Conservation (phyloP, 768 basidiomycete genomes). For the Mycena rebaudengoi region DNA sequence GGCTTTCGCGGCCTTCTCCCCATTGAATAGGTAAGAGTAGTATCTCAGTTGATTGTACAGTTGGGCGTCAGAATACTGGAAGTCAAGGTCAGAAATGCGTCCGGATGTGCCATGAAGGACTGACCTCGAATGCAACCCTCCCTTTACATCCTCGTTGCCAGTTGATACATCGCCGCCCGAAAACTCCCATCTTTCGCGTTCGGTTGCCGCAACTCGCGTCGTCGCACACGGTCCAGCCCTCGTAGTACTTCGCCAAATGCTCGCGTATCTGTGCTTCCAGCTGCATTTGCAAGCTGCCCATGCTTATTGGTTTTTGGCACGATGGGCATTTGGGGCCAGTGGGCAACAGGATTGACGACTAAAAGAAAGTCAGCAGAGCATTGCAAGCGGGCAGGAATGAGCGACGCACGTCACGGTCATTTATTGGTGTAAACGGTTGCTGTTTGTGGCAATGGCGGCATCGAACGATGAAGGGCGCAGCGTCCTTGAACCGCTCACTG, state of each 20-base stretch:
- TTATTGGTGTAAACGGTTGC: constrained; percentile 64
- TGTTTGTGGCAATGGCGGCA: constrained; percentile 79
- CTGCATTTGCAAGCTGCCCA: constrained; percentile 79
- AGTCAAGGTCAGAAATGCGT: not conserved
- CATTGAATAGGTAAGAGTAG: constrained; percentile 81
- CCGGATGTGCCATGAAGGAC: constrained; percentile 34
- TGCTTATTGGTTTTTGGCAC: constrained; percentile 63
- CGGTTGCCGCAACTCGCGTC: constrained; percentile 84
- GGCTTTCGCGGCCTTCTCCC: constrained; percentile 63
- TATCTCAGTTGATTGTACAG: constrained; percentile 93
- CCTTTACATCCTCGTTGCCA: constrained; percentile 73
- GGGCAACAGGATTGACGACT: constrained; percentile 74
- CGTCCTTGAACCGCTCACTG: constrained; percentile 84
- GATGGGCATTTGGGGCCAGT: constrained; percentile 76
- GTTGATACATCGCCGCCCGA: constrained; percentile 87
- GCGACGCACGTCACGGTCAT: constrained; percentile 62
- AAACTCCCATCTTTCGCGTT: constrained; percentile 95
- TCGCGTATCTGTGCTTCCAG: constrained; percentile 87
- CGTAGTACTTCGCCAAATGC: constrained; percentile 84
- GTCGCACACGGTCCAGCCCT: constrained; percentile 88
- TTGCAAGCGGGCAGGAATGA: not conserved
- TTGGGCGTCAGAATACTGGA: constrained; percentile 82
- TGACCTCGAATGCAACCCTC: constrained; percentile 77
- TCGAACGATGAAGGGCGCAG: constrained; percentile 72
- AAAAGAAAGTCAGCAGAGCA: constrained; percentile 9